Conservation (phyloP, 2,329 filamentous ascomycete species). For the Graphilbum ipis-grandicollis region DNA sequence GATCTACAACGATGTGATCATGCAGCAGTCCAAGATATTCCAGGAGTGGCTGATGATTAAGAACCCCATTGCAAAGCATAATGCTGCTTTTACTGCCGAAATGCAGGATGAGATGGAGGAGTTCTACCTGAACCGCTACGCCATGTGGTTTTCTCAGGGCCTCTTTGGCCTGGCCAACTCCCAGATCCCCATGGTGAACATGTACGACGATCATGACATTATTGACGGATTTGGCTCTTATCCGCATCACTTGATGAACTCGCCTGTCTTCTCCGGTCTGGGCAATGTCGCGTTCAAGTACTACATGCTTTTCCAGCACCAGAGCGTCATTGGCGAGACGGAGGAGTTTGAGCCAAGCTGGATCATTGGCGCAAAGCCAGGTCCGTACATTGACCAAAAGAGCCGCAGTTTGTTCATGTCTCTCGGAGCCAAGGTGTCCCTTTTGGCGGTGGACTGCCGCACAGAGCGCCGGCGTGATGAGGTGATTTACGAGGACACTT, state of each 20-base stretch:
- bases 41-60: conserved; percentile 69
- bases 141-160: conserved; percentile 91
- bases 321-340: conserved; percentile 67
- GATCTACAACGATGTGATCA: conserved; percentile 82
- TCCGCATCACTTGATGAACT: conserved; percentile 77
- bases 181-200: conserved; percentile 96
- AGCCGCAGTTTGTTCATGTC: conserved; percentile 78
- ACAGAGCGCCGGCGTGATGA: conserved; percentile 78
- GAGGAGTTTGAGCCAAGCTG: conserved; percentile 78
- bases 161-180: conserved; percentile 82
- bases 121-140: conserved; percentile 80
- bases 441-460: conserved; percentile 78
- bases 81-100: conserved; percentile 56
- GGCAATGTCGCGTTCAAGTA: conserved; percentile 94
- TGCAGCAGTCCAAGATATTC: conserved; percentile 59
- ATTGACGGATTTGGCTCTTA: conserved; percentile 91
- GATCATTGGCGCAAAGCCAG: conserved; percentile 62
- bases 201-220: conserved; percentile 90
- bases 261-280: conserved; percentile 74
- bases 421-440: conserved; percentile 60
- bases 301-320: conserved; percentile 96
- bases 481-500: conserved; percentile 63
- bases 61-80: conserved; percentile 64
- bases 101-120: conserved; percentile 78
- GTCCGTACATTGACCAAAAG: conserved; percentile 76